Conservation (phyloP, 1,139 yeast species). For the Geotrichum histeridarum region DNA sequence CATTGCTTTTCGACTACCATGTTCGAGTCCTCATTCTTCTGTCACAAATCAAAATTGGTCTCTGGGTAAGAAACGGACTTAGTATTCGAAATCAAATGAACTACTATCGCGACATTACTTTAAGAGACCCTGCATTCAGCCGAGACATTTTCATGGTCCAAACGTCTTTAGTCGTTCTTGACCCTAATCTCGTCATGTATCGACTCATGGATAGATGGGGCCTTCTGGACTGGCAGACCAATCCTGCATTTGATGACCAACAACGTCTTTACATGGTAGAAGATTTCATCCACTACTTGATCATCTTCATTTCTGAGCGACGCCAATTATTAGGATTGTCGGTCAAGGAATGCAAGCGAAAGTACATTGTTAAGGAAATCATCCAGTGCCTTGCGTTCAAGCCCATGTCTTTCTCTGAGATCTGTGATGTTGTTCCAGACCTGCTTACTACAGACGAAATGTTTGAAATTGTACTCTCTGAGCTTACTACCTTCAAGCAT, state of each 20-base stretch:
- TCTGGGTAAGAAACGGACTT: slow-evolving; percentile 87
- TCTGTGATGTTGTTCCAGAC: slow-evolving; percentile 69
- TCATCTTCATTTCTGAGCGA: slow-evolving; percentile 66
- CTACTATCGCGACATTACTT: slow-evolving; percentile 73
- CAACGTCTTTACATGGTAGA: slow-evolving; percentile 60
- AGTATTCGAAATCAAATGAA: slow-evolving; percentile 74
- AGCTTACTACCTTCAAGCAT: slow-evolving; percentile 55
- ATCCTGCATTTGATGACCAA: slow-evolving; percentile 40
- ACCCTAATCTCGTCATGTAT: slow-evolving; percentile 54
- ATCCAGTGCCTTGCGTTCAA: slow-evolving; percentile 75
- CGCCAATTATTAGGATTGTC: slow-evolving; percentile 50
- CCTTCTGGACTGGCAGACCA: slow-evolving; percentile 45
- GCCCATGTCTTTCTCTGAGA: slow-evolving; percentile 64
- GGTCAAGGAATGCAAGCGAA: slow-evolving; percentile 49
- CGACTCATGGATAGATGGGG: slow-evolving; percentile 70
- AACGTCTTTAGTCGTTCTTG: slow-evolving; percentile 52
- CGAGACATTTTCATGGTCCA: slow-evolving; percentile 75
- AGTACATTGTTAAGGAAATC: slow-evolving; percentile 60
- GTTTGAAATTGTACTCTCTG: slow-evolving; percentile 62
- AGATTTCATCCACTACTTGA: slow-evolving; percentile 68
- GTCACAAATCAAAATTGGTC: slow-evolving; percentile 71
- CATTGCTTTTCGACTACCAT: slow-evolving; percentile 63
- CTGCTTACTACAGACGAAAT: slow-evolving; percentile 61
- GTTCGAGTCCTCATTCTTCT: slow-evolving; percentile 67
- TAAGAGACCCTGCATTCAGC: slow-evolving; percentile 75